Conservation (phyloP, 2,329 filamentous ascomycete genomes). For the Xylaria sp. region DNA sequence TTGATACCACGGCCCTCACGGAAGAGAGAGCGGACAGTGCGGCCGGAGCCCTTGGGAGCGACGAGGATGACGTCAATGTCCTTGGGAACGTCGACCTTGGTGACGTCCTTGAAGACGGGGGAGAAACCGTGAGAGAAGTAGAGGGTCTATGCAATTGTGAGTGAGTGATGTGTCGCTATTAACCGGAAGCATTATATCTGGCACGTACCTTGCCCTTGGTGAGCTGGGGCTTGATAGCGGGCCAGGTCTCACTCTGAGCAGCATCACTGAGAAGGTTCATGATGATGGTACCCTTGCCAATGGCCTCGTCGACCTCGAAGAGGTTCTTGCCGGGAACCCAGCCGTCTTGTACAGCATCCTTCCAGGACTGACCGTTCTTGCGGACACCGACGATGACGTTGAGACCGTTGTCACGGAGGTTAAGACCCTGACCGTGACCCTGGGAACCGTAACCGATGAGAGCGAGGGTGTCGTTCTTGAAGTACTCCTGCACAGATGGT, state of each 20-base stretch:
- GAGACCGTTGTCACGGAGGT: conserved; percentile 98
- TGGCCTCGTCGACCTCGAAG: conserved; percentile 96
- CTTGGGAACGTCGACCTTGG: conserved; percentile 93
- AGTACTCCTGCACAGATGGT: conserved; percentile 68
- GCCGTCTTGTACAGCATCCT: conserved; percentile 93
- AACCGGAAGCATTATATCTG: conserved; percentile 22
- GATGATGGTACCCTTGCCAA: conserved; percentile 85
- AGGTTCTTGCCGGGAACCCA: conserved; percentile 99
- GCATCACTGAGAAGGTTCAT: conserved; percentile 99
- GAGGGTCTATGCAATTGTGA: conserved; percentile 61
- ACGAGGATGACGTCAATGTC: conserved; percentile 99
- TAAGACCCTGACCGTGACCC: conserved; percentile 98
- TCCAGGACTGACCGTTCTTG: conserved; percentile 97
- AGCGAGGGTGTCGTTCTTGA: conserved; percentile 99
- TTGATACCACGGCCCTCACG: conserved; percentile 99
- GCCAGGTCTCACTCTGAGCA: conserved; percentile 98
- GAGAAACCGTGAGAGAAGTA: conserved; percentile 99
- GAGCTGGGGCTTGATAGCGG: conserved; percentile 93
- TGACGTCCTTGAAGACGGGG: conserved; percentile 98
- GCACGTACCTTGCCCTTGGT: conserved; percentile 88
- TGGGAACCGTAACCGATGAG: conserved; percentile 98
- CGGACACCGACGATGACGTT: conserved; percentile 99
- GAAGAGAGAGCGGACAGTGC: conserved; percentile 98
- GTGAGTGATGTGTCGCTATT: background rate
- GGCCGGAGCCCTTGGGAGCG: conserved; percentile 97